phyloP scores from a whole-genome alignment of 129 eudicot species.

The Artemisia tridentata region DNA sequence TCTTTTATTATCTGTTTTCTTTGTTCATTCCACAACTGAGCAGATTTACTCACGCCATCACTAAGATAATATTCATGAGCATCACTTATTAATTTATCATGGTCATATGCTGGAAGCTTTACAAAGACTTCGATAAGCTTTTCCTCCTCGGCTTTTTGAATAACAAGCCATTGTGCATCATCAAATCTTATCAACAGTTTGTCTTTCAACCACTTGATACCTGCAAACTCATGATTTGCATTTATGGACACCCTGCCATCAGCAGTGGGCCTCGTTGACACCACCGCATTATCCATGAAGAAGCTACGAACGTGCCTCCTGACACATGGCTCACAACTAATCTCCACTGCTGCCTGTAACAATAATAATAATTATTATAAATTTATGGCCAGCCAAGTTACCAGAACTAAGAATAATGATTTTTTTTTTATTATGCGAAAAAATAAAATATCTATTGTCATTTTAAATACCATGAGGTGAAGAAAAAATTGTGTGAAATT shows the following conservation, averaged over 20 bases:
- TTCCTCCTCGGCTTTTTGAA: conserved; percentile 91
- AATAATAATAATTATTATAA: neutral
- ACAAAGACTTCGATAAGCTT: conserved; percentile 76
- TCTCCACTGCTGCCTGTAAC: conserved; percentile 70
- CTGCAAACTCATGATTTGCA: conserved; percentile 62
- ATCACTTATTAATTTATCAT: conserved; percentile 53
- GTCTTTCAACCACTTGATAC: conserved; percentile 72
- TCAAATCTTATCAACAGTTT: conserved; percentile 69
- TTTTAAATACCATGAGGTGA: too few species aligned
- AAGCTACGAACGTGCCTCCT: conserved; percentile 78
- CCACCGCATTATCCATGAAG: conserved; percentile 80
- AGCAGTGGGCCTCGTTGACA: conserved; percentile 76
- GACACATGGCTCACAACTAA: conserved; percentile 81
- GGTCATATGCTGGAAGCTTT: conserved; percentile 54
- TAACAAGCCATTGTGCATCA: conserved; percentile 91
- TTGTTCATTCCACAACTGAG: conserved; percentile 91
- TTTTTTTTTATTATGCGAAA: too few species aligned
- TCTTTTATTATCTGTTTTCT: conserved; percentile 45
- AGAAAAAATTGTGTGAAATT: too few species aligned
- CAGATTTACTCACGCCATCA: conserved; percentile 87
- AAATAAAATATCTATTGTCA: too few species aligned
- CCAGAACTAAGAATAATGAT: too few species aligned
- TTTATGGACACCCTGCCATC: conserved; percentile 73
- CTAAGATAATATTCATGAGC: conserved; percentile 76
- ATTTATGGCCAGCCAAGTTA: too few species aligned